phyloP scores from a whole-genome alignment of 768 basidiomycete genomes.

The Amylocystis lapponica region DNA sequence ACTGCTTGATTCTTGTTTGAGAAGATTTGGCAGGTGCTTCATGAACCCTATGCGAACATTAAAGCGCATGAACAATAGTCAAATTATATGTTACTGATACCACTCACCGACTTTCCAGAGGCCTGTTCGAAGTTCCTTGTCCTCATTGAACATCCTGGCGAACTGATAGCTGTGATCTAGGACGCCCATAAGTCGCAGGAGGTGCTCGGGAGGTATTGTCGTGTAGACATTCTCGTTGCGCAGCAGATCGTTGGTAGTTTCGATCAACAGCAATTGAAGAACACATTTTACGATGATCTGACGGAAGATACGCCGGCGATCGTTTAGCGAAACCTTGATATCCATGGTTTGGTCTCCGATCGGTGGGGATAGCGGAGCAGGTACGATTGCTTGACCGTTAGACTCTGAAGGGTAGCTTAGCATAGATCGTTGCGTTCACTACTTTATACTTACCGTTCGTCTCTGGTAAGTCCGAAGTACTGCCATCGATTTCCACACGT shows the following conservation, averaged over 20 bases:
- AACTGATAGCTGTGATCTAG: constrained; percentile 98
- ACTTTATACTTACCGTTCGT: constrained; percentile 17
- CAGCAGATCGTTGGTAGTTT: constrained; percentile 93
- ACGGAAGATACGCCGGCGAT: constrained; percentile 86
- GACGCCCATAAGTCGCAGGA: constrained; percentile 90
- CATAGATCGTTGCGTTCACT: no score
- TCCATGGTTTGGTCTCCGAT: constrained; percentile 43
- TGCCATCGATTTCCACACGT: constrained; percentile 74
- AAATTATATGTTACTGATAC: background rate
- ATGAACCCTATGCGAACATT: constrained; percentile 71
- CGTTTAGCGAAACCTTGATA: constrained; percentile 49
- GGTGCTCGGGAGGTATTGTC: constrained; percentile 90
- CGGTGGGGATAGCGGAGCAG: constrained; percentile 83
- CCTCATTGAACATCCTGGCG: constrained; percentile 95
- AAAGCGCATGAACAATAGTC: background rate
- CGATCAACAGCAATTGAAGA: constrained; percentile 90
- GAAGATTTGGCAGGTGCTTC: constrained; percentile 96
- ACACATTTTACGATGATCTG: constrained; percentile 99
- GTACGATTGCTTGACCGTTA: constrained; percentile 65
- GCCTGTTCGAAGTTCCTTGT: constrained; percentile 93
- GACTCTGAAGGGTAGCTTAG: constrained; percentile 41
- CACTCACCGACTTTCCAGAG: constrained; percentile 98
- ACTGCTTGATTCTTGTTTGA: constrained; percentile 97
- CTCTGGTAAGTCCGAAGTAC: constrained; percentile 49
- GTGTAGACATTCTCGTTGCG: constrained; percentile 89